Conservation (phyloP, 495 filamentous ascomycete species). For the Elasticomyces elasticus region DNA sequence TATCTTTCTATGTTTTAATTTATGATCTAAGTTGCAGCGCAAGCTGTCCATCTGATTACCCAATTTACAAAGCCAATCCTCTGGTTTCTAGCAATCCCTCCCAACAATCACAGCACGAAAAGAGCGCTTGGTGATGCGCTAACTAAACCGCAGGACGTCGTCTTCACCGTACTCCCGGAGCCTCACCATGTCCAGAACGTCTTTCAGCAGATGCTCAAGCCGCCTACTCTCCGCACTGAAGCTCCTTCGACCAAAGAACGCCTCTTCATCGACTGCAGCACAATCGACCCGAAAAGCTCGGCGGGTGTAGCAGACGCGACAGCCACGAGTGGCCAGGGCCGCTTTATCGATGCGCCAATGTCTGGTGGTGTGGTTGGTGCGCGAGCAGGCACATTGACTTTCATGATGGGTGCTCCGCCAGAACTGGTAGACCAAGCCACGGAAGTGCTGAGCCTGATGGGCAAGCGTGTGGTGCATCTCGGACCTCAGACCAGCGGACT, state of each 20-base stretch:
- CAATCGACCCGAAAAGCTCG: slow-evolving; percentile 22
- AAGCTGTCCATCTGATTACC: slow-evolving; percentile 31
- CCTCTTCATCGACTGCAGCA: slow-evolving; percentile 31
- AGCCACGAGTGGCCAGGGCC: slow-evolving; percentile 13
- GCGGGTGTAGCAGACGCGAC: slow-evolving; percentile 10
- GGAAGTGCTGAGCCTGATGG: slow-evolving; percentile 64
- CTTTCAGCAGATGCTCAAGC: slow-evolving; percentile 24
- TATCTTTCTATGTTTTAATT: slow-evolving; percentile 26
- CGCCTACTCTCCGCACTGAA: slow-evolving; percentile 29
- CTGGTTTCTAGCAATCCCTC: slow-evolving; percentile 20
- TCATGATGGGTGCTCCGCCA: slow-evolving; percentile 68
- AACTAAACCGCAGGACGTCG: slow-evolving; percentile 18
- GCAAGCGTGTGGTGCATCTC: slow-evolving; percentile 68
- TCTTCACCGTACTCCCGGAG: slow-evolving; percentile 27
- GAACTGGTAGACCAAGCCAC: slow-evolving; percentile 50
- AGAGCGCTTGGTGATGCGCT: neutral
- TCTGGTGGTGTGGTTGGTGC: slow-evolving; percentile 42
- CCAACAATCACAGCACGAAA: neutral
- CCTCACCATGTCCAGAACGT: slow-evolving; percentile 26
- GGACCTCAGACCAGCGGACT: slow-evolving; percentile 72
- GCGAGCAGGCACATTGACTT: slow-evolving; percentile 38
- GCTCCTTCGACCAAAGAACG: slow-evolving; percentile 29
- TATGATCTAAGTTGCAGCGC: slow-evolving; percentile 40
- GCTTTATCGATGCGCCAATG: slow-evolving; percentile 34
- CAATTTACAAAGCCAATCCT: slow-evolving; percentile 36